Base-by-base conservation (phyloP, 2,329 filamentous ascomycete genomes). In the Fusarium anthophilum region DNA sequence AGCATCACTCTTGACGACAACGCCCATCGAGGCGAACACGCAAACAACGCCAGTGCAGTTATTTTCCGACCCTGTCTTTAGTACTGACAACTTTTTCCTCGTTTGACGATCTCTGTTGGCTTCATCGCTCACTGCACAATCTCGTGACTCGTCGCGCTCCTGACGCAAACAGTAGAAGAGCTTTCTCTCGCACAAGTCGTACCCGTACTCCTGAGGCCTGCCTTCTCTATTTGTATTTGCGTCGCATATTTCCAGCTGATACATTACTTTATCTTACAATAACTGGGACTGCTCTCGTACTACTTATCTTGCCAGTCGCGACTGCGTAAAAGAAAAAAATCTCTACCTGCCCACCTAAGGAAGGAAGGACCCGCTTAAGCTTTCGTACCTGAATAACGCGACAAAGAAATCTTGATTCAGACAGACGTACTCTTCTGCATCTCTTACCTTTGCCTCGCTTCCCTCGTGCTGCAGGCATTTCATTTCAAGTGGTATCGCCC, bases 141-240 rank as follows among this genome's bases (percentile, higher is more conserved):
- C 72, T 71, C 64, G 77, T 79, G 77, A 78, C 76, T 76, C 63
- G 74, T 76, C 74, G 76, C 70, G 75, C 74, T 69, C 60, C 72
- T 70, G 70, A 76, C 71, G 69, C 72, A 76, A 70, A 74, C 76
- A 79, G 77, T 79, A 79, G 77, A 79, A 78, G 76, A 73, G 65
- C 63, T 73, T 41, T 70, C 67, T 77, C 59, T 76, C 63, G 63
- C 71, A 67, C 70, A 78, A 77, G 71, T 67, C 73, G 65, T 76
- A 74, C 64, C 67, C 73, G 71, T 77, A 76, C 76, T 75, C 69
- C 67, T 78, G 71, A 78, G 72, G 68, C 70, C 72, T 79, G 63
- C 72, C 65, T 77, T 72, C 63, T 72, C 44, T 76, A 38, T 74
- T 72, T 74, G 77, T 76, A 77, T 77, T 68, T 62, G 73, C 75